Evolutionary conservation across 495 filamentous ascomycete species (phyloP), one percentile per base, ranked within the genome.

Genomic region (Sordaria brevicollis): DNA sequence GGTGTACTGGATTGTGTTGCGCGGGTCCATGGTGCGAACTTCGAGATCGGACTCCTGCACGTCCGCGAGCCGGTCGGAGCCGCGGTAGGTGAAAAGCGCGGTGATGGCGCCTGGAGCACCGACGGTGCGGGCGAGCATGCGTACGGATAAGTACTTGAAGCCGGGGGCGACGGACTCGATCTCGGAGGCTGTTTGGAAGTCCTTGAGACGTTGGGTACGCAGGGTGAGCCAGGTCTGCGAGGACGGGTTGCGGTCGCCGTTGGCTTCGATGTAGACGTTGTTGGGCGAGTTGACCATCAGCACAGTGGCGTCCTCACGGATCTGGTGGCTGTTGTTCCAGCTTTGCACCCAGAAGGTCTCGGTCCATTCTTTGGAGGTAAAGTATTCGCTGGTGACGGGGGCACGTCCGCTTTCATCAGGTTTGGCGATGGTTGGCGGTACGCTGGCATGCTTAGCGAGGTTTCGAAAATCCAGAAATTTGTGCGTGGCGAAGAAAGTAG

Each of bases 1-100:
- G 39, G 90, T 91, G 78, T 90, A 93, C 72, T 89, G 89, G 21
- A 91, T 80, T 5, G 81, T 80, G 67, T 86, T 76, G 3, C 76
- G 75, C 0, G 86, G 83, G 69, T 89, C 89, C 2, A 78, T 78
- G 0, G 90, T 92, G 17, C 90, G 82, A 70, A 93, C 87, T 74
- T 96, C 93, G 49, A 95, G 85, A 74, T 95, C 92, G 0, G 89
- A 87, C 78, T 94, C 91, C 73, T 91, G 89, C 36, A 89, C 86
- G 13, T 77, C 41, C 33, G 73, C 67, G 19, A 84, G 79, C 15
- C 77, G 69, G 31, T 72, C 68, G 33, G 68, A 62, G 43, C 76
- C 72, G 7, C 76, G 76, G 73, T 89, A 90, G 25, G 91, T 92
- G 79, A 93, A 93, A 70, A 92, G 84, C 38, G 90, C 90, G 0